Conservation (phyloP, 202 grass and related monocot genomes). For the Elaeis oleifera region DNA sequence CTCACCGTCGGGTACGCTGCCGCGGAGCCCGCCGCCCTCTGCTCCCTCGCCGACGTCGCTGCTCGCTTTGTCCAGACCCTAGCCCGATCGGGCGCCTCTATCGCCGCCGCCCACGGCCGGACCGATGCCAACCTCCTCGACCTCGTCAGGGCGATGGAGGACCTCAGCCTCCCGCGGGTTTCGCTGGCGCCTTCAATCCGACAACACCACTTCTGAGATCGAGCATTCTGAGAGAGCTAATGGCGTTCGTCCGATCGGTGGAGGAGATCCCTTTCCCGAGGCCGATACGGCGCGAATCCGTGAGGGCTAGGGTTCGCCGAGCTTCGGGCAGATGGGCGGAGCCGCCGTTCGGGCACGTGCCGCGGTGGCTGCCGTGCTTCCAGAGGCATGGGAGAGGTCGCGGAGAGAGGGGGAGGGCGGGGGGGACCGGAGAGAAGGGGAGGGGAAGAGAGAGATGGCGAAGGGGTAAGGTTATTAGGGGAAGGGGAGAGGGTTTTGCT, state of each 20-base stretch:
- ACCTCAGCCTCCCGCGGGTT: constrained; percentile 22
- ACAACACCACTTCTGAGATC: constrained; percentile 30
- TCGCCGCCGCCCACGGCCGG: constrained; percentile 31
- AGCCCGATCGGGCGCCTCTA: constrained; percentile 17
- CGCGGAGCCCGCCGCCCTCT: constrained; percentile 35
- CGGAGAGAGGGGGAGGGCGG: neutral
- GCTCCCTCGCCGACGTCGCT: constrained; percentile 40
- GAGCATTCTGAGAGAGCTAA: constrained; percentile 33
- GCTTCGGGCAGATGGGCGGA: constrained; percentile 37
- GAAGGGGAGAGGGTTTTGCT: neutral
- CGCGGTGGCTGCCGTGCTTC: constrained; percentile 52
- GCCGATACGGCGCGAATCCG: constrained; percentile 9
- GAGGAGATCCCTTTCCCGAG: constrained; percentile 50
- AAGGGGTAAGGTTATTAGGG: neutral
- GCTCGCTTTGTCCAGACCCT: constrained; percentile 41
- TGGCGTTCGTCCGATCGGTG: constrained; percentile 24
- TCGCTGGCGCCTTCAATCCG: constrained; percentile 35
- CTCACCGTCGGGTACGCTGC: constrained; percentile 31
- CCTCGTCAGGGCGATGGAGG: constrained; percentile 43
- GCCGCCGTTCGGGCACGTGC: constrained; percentile 38
- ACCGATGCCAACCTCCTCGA: constrained; percentile 49
- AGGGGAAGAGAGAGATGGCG: constrained; percentile 3
- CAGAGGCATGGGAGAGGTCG: neutral
- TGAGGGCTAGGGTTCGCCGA: constrained; percentile 21
- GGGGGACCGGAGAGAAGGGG: neutral